These are phyloP conservation scores for Coemansia erecta DNA, from an alignment of 192 early-diverging fungal species.

Conservation along the genomic window DNA sequence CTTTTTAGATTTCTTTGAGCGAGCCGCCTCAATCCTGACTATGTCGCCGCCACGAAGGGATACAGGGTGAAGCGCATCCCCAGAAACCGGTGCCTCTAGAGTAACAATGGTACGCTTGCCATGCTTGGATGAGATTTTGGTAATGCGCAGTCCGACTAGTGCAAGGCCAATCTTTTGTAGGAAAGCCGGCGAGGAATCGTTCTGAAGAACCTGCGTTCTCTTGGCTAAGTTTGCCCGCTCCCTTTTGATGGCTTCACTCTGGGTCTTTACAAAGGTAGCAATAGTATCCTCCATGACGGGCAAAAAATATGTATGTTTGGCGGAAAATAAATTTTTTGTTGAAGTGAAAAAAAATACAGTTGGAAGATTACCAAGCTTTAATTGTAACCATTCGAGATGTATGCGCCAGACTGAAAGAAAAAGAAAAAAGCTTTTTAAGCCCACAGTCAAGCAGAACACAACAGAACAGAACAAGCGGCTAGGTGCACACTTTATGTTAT, in stretches of 20 bases:
- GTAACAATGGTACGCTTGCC: conserved; percentile 67
- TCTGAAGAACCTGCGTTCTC: conserved; percentile 25
- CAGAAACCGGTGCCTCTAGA: conserved; percentile 57
- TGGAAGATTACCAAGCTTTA: too few species aligned
- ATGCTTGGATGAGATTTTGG: conserved; percentile 61
- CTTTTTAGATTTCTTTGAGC: conserved; percentile 17
- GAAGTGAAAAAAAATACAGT: too few species aligned
- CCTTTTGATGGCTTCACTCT: conserved; percentile 54
- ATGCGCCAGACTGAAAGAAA: too few species aligned
- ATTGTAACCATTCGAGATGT: too few species aligned
- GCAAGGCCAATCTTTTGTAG: conserved; percentile 67
- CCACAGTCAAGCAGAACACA: too few species aligned
- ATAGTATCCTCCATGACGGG: too few species aligned
- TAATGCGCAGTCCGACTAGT: conserved; percentile 60
- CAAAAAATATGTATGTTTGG: too few species aligned
- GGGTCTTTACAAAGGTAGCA: conserved; percentile 7
- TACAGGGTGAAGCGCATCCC: conserved; percentile 57
- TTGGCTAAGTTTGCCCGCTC: conserved; percentile 52
- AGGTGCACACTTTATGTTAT: too few species aligned
- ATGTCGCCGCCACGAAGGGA: conserved; percentile 67
- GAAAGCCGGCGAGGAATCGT: conserved; percentile 55
- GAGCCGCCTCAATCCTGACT: conserved; percentile 59
- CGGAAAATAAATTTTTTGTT: too few species aligned
- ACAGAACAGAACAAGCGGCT: too few species aligned
- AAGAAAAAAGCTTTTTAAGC: too few species aligned